Percentiles rank a stretch among this genome's conserved stretches.
Evolutionary conservation across 306 rosid species (phyloP).

Genomic region (Rubus idaeus): DNA sequence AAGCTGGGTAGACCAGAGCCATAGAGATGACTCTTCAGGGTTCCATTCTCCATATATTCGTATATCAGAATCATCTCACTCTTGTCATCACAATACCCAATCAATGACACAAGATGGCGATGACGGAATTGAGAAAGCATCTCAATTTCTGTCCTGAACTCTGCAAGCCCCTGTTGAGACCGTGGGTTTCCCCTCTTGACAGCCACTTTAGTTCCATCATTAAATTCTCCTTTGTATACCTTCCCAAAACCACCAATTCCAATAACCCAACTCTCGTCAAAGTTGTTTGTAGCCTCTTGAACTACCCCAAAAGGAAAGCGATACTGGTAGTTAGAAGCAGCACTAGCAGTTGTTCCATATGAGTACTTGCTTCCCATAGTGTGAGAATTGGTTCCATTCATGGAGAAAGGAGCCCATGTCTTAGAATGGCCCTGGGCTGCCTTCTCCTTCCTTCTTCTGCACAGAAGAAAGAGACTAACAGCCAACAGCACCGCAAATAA

Average conservation of each 20-base stretch:
- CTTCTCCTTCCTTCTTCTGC: conserved; percentile 52
- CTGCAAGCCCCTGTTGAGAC: conserved; percentile 84
- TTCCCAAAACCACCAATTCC: conserved; percentile 88
- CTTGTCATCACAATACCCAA: conserved; percentile 87
- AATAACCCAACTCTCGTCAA: conserved; percentile 79
- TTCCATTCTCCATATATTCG: conserved; percentile 92
- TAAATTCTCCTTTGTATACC: conserved; percentile 74
- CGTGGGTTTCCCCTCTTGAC: conserved; percentile 85
- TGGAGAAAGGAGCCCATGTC: conserved; percentile 68
- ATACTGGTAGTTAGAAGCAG: conserved; percentile 55
- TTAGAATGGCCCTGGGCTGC: conserved; percentile 54
- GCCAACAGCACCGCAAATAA: conserved; percentile 45
- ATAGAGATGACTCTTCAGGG: conserved; percentile 83
- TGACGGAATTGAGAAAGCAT: conserved; percentile 93
- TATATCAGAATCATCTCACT: conserved; percentile 88
- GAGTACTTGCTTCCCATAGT: conserved; percentile 84
- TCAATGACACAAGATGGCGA: conserved; percentile 84
- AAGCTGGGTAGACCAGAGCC: conserved; percentile 68
- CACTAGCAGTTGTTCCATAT: conserved; percentile 59
- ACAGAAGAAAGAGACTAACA: conserved; percentile 39
- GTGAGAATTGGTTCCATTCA: conserved; percentile 59
- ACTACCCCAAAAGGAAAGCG: conserved; percentile 63
- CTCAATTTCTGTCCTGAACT: conserved; percentile 82
- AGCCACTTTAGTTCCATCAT: conserved; percentile 78
- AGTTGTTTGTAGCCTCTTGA: conserved; percentile 76